Base-by-base conservation (phyloP, 1,284 basidiomycete species). In the Rhodotorula sp. region DNA sequence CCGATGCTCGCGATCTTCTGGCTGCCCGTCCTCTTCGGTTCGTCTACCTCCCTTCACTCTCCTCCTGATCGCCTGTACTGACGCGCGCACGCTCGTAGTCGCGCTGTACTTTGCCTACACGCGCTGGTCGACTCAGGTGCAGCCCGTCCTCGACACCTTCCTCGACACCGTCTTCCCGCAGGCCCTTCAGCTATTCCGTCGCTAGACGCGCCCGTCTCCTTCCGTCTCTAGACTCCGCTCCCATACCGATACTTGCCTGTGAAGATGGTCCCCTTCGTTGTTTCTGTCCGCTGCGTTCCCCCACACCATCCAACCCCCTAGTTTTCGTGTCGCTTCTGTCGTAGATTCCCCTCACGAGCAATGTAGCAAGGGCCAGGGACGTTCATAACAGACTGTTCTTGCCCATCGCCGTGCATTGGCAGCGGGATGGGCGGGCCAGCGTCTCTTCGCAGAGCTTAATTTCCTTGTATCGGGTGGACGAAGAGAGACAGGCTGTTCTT, bases 1-100 rank as follows among this genome's bases (percentile, higher is more conserved):
- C 34, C 32, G 15, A 69, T 71, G 67, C 58, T 74, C 1, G 39
- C 60, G 29, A 48, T 64, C 57, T 71, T 71, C 59, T 74, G 70
- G 70, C 50, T 71, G 22, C 73, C 73, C 4, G 61, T 69, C 21
- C 57, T 51, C 50, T 29, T n/a, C 69, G 36, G 37, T 58, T 53
- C 29, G 32, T 22, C 53, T 32, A 50, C 34, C 37, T 53, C 27
- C 39, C n/a, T 9, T 41, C 22, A 32, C 56, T 5, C 22, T 8
- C 46, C 27, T 25, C 6, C 8, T 37, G 29, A 3, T 39, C 55
- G 15, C 27, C 32, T 1, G 9, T 4, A 19, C 64, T 63, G 29
- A 66, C 64, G 6, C 19, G 19, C 19, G 2, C 50, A n/a, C 32
- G 1, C 36, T 17, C 22, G 22, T 57, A 72, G 71, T 61, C 59